Evolutionary conservation across 2,329 filamentous ascomycete genomes (phyloP), one percentile per base, ranked within the genome.

Genomic region (Stromatinia cepivora): DNA sequence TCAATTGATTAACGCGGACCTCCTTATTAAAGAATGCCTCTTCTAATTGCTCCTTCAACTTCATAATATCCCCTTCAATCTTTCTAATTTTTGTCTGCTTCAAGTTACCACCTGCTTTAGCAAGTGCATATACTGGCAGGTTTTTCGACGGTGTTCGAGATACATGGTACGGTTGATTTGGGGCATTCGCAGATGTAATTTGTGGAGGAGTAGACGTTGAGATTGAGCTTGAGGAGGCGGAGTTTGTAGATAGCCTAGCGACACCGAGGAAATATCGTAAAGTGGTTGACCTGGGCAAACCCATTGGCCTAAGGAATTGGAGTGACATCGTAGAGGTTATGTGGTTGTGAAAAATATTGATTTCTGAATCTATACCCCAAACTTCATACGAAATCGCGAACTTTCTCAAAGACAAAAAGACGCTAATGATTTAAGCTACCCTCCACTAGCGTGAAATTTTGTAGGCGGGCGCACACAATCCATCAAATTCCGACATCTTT

Each of bases 41-140:
- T 50, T 83, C 81, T 69, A 98, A 78, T 74, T 93, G 90, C 48
- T 85, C 80, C 71, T 87, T 84, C 72, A 98, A 78, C 4, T 82
- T 85, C 45, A 82, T 79, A 63, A 88, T 77, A 78, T 97, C 86
- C 22, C 95, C 95, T 69, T 92, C 88, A 63, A 94, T 85, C 80
- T 92, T 93, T 79, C 93, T 91, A 69, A 99, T 81, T 69, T 87
- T 80, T 7, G 94, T 96, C 76, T 91, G 81, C 75, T 88, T 87
- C 77, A 89, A 84, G 73, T 92, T 95, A 20, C 92, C 92, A 66
- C 93, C 93, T 17, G 88, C 85, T 82, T 92, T 94, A 73, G 81
- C 83, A 73, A 88, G 84, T 22, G 88, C 83, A 81, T 98, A 99
- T 57, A 98, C 86, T 34, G 92, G 88, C 3, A 95, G 82, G 73